Conservation (phyloP, 306 rosid species). For the Vigna mungo region DNA sequence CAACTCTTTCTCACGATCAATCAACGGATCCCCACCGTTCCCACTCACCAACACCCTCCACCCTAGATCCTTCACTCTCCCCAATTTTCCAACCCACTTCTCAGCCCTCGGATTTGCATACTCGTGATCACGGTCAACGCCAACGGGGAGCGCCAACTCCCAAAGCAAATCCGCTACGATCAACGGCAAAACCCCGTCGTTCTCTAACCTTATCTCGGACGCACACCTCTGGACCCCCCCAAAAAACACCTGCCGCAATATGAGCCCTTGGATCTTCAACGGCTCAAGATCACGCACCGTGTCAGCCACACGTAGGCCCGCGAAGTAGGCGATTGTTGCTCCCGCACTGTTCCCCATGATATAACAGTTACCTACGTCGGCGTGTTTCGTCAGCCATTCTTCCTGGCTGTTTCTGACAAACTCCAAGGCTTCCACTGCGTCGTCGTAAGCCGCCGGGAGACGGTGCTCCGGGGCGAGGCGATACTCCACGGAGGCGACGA, state of each 20-base stretch:
- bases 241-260: conserved; percentile 51
- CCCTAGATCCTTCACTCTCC: conserved; percentile 30
- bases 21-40: conserved; percentile 49
- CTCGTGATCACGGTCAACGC: conserved; percentile 53
- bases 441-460: conserved; percentile 60
- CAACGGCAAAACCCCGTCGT: background rate
- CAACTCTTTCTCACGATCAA: conserved; percentile 50
- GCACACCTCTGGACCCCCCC: conserved; percentile 49
- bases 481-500: conserved; percentile 57
- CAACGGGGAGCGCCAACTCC: conserved; percentile 47
- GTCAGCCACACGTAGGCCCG: conserved; percentile 43
- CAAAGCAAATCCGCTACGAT: conserved; percentile 37
- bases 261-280: conserved; percentile 50
- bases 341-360: conserved; percentile 64
- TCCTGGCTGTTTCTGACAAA: conserved; percentile 40
- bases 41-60: conserved; percentile 51
- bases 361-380: conserved; percentile 49
- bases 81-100: conserved; percentile 4
- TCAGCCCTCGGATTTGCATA: conserved; percentile 46
- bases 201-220: conserved; percentile 46
- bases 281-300: conserved; percentile 25
- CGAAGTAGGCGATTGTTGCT: conserved; percentile 53
- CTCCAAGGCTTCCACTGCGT: conserved; percentile 56
- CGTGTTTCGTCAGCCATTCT: conserved; percentile 51
- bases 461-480: conserved; percentile 65